These are phyloP conservation scores for Arthrobotrys entomopaga DNA, from an alignment of 2,329 filamentous ascomycete species.

Conservation along the genomic window DNA sequence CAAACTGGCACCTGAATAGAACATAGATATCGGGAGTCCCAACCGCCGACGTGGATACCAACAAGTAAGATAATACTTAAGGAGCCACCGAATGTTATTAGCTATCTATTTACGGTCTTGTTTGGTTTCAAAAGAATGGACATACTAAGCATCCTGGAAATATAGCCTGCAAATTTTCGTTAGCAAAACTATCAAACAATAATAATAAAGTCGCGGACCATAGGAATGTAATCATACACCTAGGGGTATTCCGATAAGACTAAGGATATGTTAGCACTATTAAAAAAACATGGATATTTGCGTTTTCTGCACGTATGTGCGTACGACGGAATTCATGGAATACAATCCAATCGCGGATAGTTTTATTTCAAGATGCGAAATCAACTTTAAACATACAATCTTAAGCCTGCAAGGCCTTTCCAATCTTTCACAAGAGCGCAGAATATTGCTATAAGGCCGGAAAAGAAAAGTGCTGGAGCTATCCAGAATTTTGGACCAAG, in stretches of 20 bases:
- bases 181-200: background rate
- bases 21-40: constrained; percentile 26
- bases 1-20: constrained; percentile 31
- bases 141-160: constrained; percentile 31
- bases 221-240: constrained; percentile 11
- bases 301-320: background rate
- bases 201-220: background rate
- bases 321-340: too few relatives aligned
- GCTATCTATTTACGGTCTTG: background rate
- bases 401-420: constrained; percentile 18
- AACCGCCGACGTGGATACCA: constrained; percentile 35
- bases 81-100: background rate
- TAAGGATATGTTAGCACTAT: background rate
- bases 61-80: constrained; percentile 36
- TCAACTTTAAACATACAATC: constrained; percentile 21
- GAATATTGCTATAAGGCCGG: constrained; percentile 21
- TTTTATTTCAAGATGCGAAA: background rate
- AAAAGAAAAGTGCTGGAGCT: constrained; percentile 20
- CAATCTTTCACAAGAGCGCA: constrained; percentile 18
- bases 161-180: constrained; percentile 1
- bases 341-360: too few relatives aligned
- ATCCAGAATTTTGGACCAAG: constrained; percentile 34
- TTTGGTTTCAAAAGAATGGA: background rate
- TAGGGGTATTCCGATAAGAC: constrained; percentile 18
- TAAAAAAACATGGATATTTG: background rate